phyloP scores from a whole-genome alignment of 1,139 yeast species.

The Yamadazyma sp. region DNA sequence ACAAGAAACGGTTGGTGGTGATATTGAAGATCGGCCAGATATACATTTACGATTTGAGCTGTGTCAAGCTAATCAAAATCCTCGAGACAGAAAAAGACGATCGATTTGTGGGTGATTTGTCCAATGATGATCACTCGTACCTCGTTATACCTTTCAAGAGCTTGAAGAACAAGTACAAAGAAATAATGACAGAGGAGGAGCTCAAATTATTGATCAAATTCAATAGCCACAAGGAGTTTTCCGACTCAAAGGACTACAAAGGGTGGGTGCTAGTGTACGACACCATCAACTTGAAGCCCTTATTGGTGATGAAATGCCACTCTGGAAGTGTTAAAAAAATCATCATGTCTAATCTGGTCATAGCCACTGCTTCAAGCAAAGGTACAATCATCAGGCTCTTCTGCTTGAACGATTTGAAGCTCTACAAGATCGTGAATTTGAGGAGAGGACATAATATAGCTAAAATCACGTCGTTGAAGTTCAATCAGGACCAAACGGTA shows the following conservation, averaged over 20 bases:
- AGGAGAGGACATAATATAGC: slow-evolving; percentile 71
- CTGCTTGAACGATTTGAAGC: slow-evolving; percentile 18
- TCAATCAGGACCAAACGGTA: slow-evolving; percentile 49
- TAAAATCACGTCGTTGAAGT: slow-evolving; percentile 52
- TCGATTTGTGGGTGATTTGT: slow-evolving; percentile 45
- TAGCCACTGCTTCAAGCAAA: slow-evolving; percentile 70
- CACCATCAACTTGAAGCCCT: slow-evolving; percentile 53
- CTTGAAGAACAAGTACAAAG: slow-evolving; percentile 15
- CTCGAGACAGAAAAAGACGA: slow-evolving; percentile 36
- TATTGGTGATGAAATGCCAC: slow-evolving; percentile 62
- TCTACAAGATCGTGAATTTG: slow-evolving; percentile 49
- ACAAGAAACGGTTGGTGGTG: slow-evolving; percentile 64
- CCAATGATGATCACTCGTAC: slow-evolving; percentile 49
- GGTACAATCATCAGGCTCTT: slow-evolving; percentile 70
- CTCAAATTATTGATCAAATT: slow-evolving; percentile 11
- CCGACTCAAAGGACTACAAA: slow-evolving; percentile 16
- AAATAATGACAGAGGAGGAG: slow-evolving; percentile 23
- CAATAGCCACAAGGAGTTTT: slow-evolving; percentile 11
- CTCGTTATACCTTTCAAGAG: slow-evolving; percentile 39
- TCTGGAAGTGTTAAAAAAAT: slow-evolving; percentile 50
- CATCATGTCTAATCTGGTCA: slow-evolving; percentile 43
- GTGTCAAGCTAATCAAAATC: slow-evolving; percentile 66
- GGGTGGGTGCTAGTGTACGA: slow-evolving; percentile 60
- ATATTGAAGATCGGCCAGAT: slow-evolving; percentile 61
- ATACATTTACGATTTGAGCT: slow-evolving; percentile 70